Conservation (phyloP, 2,329 filamentous ascomycete species). For the Alternaria sp. region DNA sequence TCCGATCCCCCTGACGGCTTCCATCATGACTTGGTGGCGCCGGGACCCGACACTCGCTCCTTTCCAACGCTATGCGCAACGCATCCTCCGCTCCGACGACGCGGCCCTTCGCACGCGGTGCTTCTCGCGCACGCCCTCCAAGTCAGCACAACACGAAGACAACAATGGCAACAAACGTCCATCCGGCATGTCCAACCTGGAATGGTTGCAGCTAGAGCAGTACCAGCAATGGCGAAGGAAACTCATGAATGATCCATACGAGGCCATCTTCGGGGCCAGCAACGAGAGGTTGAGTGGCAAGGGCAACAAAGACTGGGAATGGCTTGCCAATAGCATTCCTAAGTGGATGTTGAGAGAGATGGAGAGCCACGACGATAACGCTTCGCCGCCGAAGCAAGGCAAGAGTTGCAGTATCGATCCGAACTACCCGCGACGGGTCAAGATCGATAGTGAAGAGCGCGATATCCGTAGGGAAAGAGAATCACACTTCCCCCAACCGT, state of each 20-base stretch:
- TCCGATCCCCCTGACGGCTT: neutral
- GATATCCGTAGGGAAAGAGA: neutral
- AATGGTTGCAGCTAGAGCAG: constrained; percentile 41
- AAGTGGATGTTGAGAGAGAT: constrained; percentile 43
- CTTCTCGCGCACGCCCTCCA: constrained; percentile 36
- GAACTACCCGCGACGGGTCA: constrained; percentile 23
- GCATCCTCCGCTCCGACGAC: constrained; percentile 30
- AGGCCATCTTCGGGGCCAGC: constrained; percentile 52
- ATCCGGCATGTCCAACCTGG: constrained; percentile 33
- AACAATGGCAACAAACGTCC: constrained; percentile 24
- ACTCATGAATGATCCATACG: constrained; percentile 52
- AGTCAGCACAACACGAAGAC: constrained; percentile 30
- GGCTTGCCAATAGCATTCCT: constrained; percentile 38
- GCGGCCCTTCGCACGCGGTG: constrained; percentile 32
- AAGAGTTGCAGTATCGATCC: neutral
- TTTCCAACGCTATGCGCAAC: constrained; percentile 32
- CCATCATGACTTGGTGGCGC: constrained; percentile 39
- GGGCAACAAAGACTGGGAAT: constrained; percentile 40
- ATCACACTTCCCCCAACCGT: constrained; percentile 22
- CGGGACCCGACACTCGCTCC: constrained; percentile 35
- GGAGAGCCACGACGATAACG: constrained; percentile 8
- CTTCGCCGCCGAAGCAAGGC: neutral
- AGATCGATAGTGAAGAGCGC: constrained; percentile 7
- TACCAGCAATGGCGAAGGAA: constrained; percentile 37
- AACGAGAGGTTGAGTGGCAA: constrained; percentile 43